These are phyloP conservation scores for Pestalotiopsis sp. DNA, from an alignment of 2,329 filamentous ascomycete species.

Conservation along the genomic window DNA sequence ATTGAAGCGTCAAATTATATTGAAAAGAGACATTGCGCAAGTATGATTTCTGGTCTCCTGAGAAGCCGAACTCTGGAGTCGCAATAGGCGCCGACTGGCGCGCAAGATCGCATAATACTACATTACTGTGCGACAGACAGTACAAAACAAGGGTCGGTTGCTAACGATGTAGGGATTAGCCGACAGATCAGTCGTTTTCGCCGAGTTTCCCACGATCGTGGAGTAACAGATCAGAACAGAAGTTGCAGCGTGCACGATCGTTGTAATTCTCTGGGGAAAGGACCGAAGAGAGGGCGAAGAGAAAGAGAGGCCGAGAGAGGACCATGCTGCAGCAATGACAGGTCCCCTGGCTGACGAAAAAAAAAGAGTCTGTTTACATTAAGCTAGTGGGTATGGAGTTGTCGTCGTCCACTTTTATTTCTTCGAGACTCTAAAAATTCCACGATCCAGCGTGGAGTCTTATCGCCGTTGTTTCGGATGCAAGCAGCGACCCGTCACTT, in stretches of 20 bases:
- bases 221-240: too few species aligned
- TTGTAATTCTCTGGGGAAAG: background rate
- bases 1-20: background rate
- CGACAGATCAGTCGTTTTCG: too few species aligned
- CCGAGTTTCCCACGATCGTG: too few species aligned
- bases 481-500: background rate
- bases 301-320: background rate
- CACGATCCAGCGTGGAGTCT: slow-evolving; percentile 1
- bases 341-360: background rate
- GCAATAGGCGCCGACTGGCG: background rate
- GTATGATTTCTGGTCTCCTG: background rate
- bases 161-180: too few species aligned
- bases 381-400: background rate
- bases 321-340: background rate
- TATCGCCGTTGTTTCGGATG: slow-evolving; percentile 1
- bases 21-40: background rate
- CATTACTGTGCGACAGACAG: background rate
- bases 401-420: slow-evolving; percentile 1
- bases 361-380: background rate
- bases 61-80: background rate
- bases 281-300: background rate
- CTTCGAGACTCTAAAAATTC: background rate
- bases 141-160: background rate
- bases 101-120: background rate
- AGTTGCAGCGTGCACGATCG: too few species aligned